Base-by-base conservation (phyloP, 2,329 filamentous ascomycete genomes). In the Anthostomella pinea region DNA sequence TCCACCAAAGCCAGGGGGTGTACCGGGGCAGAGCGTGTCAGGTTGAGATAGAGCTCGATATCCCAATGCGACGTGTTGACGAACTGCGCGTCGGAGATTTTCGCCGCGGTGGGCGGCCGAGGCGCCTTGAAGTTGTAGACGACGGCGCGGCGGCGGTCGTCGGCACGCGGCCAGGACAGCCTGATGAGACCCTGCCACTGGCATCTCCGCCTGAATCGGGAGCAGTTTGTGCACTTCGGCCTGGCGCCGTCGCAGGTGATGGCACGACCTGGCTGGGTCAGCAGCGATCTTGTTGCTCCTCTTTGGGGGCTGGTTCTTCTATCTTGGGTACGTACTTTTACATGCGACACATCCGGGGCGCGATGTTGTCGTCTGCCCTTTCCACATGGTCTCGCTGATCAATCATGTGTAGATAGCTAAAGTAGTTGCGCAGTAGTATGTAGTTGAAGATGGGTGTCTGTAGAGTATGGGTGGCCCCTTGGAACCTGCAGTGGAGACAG, bases 21-120 rank as follows among this genome's bases (percentile, higher is more conserved):
- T 11, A 10, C 23, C 25, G 13, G 22, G 11, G 18, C 16, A 13
- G 41, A 46, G 20, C 19, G 25, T 26, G 34, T 40, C 30, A 47
- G 25, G 26, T 37, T 24, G 27, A 46, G 39, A 27, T 52, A 38
- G 41, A 46, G 31, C 37, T 47, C 44, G 15, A 52, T 33, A 32
- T 52, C 48, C 34, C 20, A 30, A 14, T 39, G 30, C 8, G 45
- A 49, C 13, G 39, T 37, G 26, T 49, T 35, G 22, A 52, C 30
- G 16, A 51, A 43, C 8, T 32, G 45, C 21, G 41, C 17, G 13
- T 34, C 33, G 34, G 35, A 29, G 16, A 33, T 30, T 25, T n/a
- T 10, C 10, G 10, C 23, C 23, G 10, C 23, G 23, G 23, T 25
- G 23, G 23, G 23, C 10, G 10, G 14, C 23, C 10, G 10, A 25